Percentiles rank a stretch among this genome's conserved stretches.
These are phyloP conservation scores for Neospora caninum DNA, from an alignment of 169 alveolate genomes.

Conservation along the genomic window DNA sequence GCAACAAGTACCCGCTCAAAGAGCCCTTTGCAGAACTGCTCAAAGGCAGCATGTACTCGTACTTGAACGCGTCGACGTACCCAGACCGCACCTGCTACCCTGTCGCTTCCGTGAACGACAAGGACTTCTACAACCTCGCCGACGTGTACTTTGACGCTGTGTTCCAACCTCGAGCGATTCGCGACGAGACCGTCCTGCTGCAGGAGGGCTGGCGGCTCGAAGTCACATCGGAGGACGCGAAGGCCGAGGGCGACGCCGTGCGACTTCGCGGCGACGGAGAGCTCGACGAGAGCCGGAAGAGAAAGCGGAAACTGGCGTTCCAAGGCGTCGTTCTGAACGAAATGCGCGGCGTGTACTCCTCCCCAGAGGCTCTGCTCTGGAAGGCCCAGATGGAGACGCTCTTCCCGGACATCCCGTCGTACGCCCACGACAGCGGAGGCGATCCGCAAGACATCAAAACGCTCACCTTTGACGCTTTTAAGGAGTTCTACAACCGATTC, in stretches of 20 bases:
- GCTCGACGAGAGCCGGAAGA: neutral
- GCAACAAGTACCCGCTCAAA: conserved; percentile 82
- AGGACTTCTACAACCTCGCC: conserved; percentile 81
- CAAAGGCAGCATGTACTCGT: conserved; percentile 85
- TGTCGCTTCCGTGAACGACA: conserved; percentile 83
- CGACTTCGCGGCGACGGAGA: conserved; percentile 3
- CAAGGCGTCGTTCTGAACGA: conserved; percentile 76
- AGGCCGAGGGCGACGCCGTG: neutral
- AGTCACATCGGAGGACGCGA: neutral
- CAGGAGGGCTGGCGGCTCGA: conserved; percentile 90
- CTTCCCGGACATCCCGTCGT: conserved; percentile 68
- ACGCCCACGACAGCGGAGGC: conserved; percentile 86
- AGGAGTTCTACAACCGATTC: conserved; percentile 76
- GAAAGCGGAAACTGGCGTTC: neutral
- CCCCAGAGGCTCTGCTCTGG: conserved; percentile 18
- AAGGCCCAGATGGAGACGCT: conserved; percentile 57
- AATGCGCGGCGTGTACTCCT: conserved; percentile 72
- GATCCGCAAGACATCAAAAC: conserved; percentile 85
- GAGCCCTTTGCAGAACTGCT: conserved; percentile 82
- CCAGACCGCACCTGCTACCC: conserved; percentile 88
- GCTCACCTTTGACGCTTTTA: conserved; percentile 80
- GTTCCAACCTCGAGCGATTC: conserved; percentile 75
- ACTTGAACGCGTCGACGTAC: conserved; percentile 87
- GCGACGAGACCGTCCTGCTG: conserved; percentile 78
- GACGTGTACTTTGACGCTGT: conserved; percentile 86